Conservation (phyloP, 768 basidiomycete species). For the Rhizopogon roseolus region DNA sequence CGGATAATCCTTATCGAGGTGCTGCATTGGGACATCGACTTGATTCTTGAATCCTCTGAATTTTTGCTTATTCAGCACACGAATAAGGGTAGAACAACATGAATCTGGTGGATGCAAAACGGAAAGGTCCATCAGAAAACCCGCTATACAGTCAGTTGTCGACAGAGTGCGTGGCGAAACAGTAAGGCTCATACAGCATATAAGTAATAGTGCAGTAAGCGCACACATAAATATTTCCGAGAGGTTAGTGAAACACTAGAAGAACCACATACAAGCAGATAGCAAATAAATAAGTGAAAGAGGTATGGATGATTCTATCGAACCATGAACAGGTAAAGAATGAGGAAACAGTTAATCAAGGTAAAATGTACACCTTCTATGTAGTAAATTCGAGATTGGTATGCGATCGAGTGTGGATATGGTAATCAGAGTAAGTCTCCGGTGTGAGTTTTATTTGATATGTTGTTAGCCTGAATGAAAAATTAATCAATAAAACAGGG, state of each 20-base stretch:
- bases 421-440: background rate
- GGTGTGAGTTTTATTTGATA: too few relatives aligned
- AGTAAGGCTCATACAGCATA: background rate
- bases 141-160: background rate
- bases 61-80: too few relatives aligned
- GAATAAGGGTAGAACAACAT: too few relatives aligned
- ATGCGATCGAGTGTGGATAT: background rate
- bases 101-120: too few relatives aligned
- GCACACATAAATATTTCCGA: background rate
- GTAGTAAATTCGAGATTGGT: background rate
- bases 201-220: background rate
- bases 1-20: too few relatives aligned
- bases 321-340: background rate
- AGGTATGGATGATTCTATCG: constrained; percentile 12
- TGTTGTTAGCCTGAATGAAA: too few relatives aligned
- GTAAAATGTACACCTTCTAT: background rate
- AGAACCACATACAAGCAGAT: background rate
- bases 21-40: too few relatives aligned
- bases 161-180: background rate
- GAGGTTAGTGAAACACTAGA: background rate
- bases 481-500: background rate
- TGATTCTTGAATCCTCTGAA: too few relatives aligned
- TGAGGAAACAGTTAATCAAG: background rate
- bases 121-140: too few relatives aligned
- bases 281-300: background rate